Evolutionary conservation across 2,329 filamentous ascomycete species (phyloP).

Genomic region (Colletotrichum lupini): DNA sequence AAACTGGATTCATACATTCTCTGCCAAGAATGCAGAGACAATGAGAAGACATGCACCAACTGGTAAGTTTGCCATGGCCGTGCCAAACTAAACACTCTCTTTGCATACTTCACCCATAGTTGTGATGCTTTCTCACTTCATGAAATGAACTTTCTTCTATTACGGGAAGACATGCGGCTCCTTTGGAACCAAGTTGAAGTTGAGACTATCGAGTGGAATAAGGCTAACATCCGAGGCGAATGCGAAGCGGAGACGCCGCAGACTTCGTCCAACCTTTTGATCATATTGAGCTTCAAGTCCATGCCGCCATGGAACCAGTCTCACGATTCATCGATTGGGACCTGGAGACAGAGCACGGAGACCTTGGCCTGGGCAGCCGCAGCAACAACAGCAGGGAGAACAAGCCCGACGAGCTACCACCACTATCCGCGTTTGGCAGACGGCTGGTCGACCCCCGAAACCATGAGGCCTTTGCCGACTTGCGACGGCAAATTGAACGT

Average conservation of each 20-base stretch:
- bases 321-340: constrained; percentile 4
- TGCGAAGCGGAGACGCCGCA: background rate
- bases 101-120: background rate
- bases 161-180: background rate
- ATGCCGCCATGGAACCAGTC: background rate
- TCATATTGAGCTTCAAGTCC: constrained; percentile 9
- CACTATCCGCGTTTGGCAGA: background rate
- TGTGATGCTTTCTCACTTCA: background rate
- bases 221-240: background rate
- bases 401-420: background rate
- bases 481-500: background rate
- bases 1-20: background rate
- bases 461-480: background rate
- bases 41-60: background rate
- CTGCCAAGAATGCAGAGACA: constrained; percentile 13
- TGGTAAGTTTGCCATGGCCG: background rate
- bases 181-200: background rate
- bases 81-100: background rate
- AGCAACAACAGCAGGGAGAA: background rate
- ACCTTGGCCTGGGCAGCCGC: background rate
- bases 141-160: background rate
- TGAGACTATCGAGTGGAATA: background rate
- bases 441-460: constrained; percentile 4
- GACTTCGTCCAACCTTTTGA: constrained; percentile 19
- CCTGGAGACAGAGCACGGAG: constrained; percentile 5